These are phyloP conservation scores for Neobulgaria alba DNA, from an alignment of 2,329 filamentous ascomycete genomes.

Conservation along the genomic window DNA sequence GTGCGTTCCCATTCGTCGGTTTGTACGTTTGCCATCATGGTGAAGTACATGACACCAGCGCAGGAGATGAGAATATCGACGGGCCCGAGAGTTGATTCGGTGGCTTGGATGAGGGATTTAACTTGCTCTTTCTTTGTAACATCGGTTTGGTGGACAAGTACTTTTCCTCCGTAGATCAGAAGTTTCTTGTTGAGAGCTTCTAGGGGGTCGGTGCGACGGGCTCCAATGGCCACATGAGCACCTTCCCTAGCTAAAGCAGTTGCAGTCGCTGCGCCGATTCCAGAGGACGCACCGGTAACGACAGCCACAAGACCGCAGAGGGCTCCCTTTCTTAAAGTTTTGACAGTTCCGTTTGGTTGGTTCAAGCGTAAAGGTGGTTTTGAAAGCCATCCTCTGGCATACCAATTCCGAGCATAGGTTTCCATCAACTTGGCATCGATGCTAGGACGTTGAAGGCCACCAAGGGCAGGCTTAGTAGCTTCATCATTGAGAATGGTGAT, in stretches of 20 bases:
- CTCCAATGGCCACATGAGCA: conserved; percentile 62
- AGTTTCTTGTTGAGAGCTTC: conserved; percentile 58
- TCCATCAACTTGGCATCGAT: conserved; percentile 64
- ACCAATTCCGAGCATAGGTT: conserved; percentile 74
- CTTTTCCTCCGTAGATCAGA: conserved; percentile 48
- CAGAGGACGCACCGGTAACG: conserved; percentile 71
- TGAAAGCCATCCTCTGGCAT: conserved; percentile 67
- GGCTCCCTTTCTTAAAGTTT: conserved; percentile 43
- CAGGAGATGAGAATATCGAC: conserved; percentile 74
- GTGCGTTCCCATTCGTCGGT: conserved; percentile 73
- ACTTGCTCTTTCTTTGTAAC: conserved; percentile 61
- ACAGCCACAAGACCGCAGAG: conserved; percentile 63
- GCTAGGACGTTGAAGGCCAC: conserved; percentile 52
- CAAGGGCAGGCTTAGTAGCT: conserved; percentile 52
- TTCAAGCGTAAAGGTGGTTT: conserved; percentile 46
- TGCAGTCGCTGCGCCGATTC: conserved; percentile 69
- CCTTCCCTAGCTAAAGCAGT: conserved; percentile 61
- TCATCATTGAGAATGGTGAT: conserved; percentile 68
- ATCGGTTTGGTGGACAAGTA: conserved; percentile 62
- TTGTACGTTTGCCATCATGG: conserved; percentile 72
- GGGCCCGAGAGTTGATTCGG: conserved; percentile 55
- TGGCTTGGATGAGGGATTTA: conserved; percentile 51
- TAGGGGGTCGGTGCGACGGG: conserved; percentile 60
- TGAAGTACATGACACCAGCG: conserved; percentile 83
- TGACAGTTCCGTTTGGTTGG: conserved; percentile 35